Evolutionary conservation across 306 rosid genomes (phyloP).

Genomic region (Quercus bicolor): DNA sequence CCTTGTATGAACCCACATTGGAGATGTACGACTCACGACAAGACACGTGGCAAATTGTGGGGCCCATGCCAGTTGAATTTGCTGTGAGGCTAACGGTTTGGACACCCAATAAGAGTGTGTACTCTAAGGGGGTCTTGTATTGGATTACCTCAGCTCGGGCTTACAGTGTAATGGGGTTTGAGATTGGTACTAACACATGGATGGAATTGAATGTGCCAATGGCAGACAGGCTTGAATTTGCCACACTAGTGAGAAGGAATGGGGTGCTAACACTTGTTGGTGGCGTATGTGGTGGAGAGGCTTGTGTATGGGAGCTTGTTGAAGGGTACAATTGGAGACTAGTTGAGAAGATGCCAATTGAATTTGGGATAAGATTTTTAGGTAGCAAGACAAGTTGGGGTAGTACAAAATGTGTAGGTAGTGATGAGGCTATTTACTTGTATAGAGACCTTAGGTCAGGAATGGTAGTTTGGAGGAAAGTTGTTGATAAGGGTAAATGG

Average conservation of each 20-base stretch:
- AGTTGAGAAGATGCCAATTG: slow-evolving; percentile 48
- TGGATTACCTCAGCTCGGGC: slow-evolving; percentile 82
- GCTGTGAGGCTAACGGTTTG: slow-evolving; percentile 75
- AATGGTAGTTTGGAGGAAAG: slow-evolving; percentile 51
- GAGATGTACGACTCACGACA: slow-evolving; percentile 61
- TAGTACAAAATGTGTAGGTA: slow-evolving; percentile 53
- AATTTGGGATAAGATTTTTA: slow-evolving; percentile 46
- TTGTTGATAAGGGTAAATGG: slow-evolving; percentile 29
- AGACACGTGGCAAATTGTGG: slow-evolving; percentile 44
- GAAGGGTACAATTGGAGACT: slow-evolving; percentile 48
- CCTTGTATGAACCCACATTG: slow-evolving; percentile 41
- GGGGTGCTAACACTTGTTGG: slow-evolving; percentile 51
- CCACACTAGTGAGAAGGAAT: slow-evolving; percentile 43
- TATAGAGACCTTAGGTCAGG: slow-evolving; percentile 56
- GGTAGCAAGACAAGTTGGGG: slow-evolving; percentile 55
- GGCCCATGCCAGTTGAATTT: slow-evolving; percentile 53
- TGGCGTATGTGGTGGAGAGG: slow-evolving; percentile 40
- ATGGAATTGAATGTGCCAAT: slow-evolving; percentile 54
- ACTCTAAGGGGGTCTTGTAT: slow-evolving; percentile 39
- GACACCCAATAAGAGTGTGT: slow-evolving; percentile 70
- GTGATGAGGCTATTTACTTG: slow-evolving; percentile 48
- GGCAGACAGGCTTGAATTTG: slow-evolving; percentile 67
- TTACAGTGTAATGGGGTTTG: slow-evolving; percentile 51
- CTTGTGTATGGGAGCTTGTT: slow-evolving; percentile 54
- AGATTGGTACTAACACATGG: slow-evolving; percentile 42